Evolutionary conservation across 306 rosid species (phyloP).

Genomic region (Echinosophora koreensis): DNA sequence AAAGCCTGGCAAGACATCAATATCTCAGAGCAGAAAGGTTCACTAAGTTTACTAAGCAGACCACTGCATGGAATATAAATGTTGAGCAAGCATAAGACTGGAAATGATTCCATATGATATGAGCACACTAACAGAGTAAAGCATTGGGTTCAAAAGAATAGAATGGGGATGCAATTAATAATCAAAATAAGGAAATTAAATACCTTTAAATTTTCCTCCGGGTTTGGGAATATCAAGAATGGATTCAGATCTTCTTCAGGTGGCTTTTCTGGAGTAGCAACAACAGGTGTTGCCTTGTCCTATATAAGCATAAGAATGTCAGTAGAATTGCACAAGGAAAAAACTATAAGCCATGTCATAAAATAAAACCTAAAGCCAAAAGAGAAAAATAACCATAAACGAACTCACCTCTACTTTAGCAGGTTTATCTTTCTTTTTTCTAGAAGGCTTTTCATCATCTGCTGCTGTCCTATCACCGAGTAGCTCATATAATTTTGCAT

Average conservation of each 20-base stretch:
- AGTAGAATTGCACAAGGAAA: conserved; percentile 27
- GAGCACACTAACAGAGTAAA: neutral
- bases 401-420: conserved; percentile 80
- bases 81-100: conserved; percentile 1
- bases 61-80: neutral
- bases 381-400: conserved; percentile 13
- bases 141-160: conserved; percentile 22
- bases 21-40: conserved; percentile 35
- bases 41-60: neutral
- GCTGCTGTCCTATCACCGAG: conserved; percentile 94
- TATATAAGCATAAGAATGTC: conserved; percentile 42
- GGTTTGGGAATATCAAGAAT: conserved; percentile 77
- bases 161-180: conserved; percentile 2
- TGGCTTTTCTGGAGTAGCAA: conserved; percentile 67
- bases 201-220: conserved; percentile 90
- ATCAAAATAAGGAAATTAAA: conserved; percentile 25
- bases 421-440: conserved; percentile 91
- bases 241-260: conserved; percentile 94
- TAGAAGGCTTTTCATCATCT: conserved; percentile 81
- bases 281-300: conserved; percentile 66
- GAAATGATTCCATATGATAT: conserved; percentile 4
- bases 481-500: conserved; percentile 75
- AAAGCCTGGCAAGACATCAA: conserved; percentile 14
- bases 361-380: conserved; percentile 32
- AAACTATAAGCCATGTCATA: conserved; percentile 31